Percentiles rank a stretch among this genome's conserved stretches.
phyloP scores from a whole-genome alignment of 805 yeast species.

The Komagataella populi region DNA sequence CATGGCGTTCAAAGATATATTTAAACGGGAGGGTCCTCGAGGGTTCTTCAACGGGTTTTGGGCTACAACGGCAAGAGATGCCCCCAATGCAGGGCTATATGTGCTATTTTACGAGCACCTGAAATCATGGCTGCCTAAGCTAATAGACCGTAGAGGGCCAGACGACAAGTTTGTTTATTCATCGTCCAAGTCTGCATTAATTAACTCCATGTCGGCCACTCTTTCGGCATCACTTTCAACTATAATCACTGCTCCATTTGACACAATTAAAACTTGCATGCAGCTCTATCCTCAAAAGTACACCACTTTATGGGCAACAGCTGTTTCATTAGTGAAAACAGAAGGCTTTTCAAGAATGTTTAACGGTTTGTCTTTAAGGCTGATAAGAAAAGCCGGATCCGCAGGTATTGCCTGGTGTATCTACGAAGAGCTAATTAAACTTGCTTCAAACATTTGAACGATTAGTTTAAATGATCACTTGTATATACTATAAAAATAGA shows the following conservation, averaged over 20 bases:
- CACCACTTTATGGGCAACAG: slow-evolving; percentile 26
- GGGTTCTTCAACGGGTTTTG: slow-evolving; percentile 84
- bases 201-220: slow-evolving; percentile 69
- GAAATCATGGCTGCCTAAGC: slow-evolving; percentile 39
- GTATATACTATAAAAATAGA: neutral
- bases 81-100: slow-evolving; percentile 93
- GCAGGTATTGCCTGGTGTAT: slow-evolving; percentile 97
- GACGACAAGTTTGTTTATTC: slow-evolving; percentile 9
- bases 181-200: slow-evolving; percentile 31
- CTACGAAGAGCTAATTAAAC: slow-evolving; percentile 72
- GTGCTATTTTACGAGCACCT: slow-evolving; percentile 73
- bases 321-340: slow-evolving; percentile 20
- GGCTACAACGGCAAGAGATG: slow-evolving; percentile 81
- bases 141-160: slow-evolving; percentile 12
- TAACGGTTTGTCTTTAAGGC: slow-evolving; percentile 71
- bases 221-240: slow-evolving; percentile 72
- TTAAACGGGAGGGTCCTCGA: slow-evolving; percentile 30
- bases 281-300: slow-evolving; percentile 50
- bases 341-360: slow-evolving; percentile 49
- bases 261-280: slow-evolving; percentile 83
- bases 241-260: slow-evolving; percentile 86
- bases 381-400: slow-evolving; percentile 76
- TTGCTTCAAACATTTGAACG: slow-evolving; percentile 1
- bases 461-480: neutral
- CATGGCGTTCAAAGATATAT: slow-evolving; percentile 48